Conservation (phyloP, 1,284 basidiomycete species). For the Pseudozyma pruni region DNA sequence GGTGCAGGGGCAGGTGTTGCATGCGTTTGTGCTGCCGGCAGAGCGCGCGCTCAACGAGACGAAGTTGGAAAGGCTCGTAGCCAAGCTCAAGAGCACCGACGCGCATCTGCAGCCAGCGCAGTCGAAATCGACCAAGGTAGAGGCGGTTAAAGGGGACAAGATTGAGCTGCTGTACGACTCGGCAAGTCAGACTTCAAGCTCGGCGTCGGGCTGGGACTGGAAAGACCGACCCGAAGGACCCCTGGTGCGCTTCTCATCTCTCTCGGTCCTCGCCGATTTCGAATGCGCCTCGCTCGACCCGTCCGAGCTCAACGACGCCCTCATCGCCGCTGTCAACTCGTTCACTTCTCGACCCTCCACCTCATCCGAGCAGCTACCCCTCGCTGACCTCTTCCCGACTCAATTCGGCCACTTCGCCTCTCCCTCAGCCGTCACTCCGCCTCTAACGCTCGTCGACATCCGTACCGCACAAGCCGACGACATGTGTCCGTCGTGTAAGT, state of each 20-base stretch:
- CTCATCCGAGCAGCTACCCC: constrained; percentile 5
- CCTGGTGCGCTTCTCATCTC: constrained; percentile 37
- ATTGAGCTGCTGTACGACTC: constrained; percentile 39
- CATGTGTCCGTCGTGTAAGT: constrained; percentile 52
- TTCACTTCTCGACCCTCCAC: constrained; percentile 25
- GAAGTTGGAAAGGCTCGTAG: constrained; percentile 49
- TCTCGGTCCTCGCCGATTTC: constrained; percentile 45
- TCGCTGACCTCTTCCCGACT: constrained; percentile 42
- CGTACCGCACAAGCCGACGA: constrained; percentile 50
- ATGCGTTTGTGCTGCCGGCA: constrained; percentile 48
- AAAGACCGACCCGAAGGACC: constrained; percentile 58
- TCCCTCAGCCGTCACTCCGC: constrained; percentile 7
- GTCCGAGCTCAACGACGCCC: constrained; percentile 44
- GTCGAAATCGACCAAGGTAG: not conserved
- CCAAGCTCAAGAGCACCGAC: not conserved
- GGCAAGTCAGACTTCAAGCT: too few species aligned
- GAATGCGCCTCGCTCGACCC: constrained; percentile 51
- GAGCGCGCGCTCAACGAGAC: constrained; percentile 47
- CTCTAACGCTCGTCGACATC: constrained; percentile 36
- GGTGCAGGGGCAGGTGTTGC: constrained; percentile 37
- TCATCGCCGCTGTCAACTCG: constrained; percentile 20
- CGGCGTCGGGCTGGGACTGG: constrained; percentile 52
- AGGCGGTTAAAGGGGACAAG: not conserved
- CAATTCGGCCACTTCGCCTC: constrained; percentile 31
- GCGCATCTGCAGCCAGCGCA: too few species aligned